Conservation (phyloP, 2,329 filamentous ascomycete genomes). For the Aspergillus melleus region DNA sequence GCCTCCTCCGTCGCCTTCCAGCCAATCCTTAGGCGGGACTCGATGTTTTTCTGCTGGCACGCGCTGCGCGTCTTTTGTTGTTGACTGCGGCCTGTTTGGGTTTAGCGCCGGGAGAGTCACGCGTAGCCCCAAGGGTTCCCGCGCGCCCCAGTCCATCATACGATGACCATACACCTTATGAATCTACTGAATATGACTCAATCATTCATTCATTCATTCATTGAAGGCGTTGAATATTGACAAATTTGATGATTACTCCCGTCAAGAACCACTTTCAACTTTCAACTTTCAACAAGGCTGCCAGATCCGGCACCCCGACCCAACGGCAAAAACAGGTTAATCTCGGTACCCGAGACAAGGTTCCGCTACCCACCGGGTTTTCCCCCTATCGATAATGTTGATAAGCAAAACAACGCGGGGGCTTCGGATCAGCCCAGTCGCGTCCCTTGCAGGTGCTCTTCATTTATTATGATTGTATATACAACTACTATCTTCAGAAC, state of each 20-base stretch:
- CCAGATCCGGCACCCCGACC: too few species aligned
- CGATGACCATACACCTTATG: conserved; percentile 2
- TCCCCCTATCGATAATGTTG: conserved; percentile 9
- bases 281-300: too few species aligned
- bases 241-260: too few species aligned
- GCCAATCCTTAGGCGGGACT: conserved; percentile 20
- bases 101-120: conserved; percentile 29
- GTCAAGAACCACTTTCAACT: too few species aligned
- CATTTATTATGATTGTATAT: background rate
- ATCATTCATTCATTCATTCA: background rate
- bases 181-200: background rate
- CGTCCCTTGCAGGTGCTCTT: conserved; percentile 22
- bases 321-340: background rate
- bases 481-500: background rate
- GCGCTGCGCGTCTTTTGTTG: conserved; percentile 34
- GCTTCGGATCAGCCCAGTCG: conserved; percentile 10
- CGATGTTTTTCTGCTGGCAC: conserved; percentile 21
- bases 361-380: background rate
- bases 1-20: background rate
- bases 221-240: too few species aligned
- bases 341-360: background rate
- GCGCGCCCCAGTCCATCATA: conserved; percentile 13
- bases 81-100: conserved; percentile 24
- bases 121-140: conserved; percentile 21
- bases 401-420: conserved; percentile 22